Evolutionary conservation across 2,329 filamentous ascomycete genomes (phyloP).

Genomic region (Diaporthe sp.): DNA sequence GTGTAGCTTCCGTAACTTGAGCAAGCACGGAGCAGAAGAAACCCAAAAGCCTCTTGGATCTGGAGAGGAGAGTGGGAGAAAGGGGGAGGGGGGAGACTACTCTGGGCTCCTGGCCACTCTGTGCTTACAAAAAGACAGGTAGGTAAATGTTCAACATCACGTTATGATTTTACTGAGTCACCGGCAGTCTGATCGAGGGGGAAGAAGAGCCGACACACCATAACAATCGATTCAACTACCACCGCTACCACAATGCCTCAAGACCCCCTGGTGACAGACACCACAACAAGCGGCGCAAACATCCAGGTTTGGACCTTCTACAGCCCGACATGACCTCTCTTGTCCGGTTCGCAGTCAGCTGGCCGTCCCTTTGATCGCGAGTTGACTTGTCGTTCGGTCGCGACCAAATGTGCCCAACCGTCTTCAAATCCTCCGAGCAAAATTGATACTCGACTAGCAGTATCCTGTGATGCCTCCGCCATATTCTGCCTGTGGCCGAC

Average conservation of each 20-base stretch:
- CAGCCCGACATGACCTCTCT: slow-evolving; percentile 3
- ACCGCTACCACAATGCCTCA: slow-evolving; percentile 32
- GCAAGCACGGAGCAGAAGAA: too few relatives aligned
- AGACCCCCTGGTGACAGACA: slow-evolving; percentile 19
- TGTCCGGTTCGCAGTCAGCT: slow-evolving; percentile 3
- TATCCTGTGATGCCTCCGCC: slow-evolving; percentile 34
- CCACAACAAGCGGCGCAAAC: slow-evolving; percentile 20
- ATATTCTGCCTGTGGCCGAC: slow-evolving; percentile 14
- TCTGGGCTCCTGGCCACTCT: background rate
- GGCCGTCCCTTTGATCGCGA: slow-evolving; percentile 20
- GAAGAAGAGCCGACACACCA: slow-evolving; percentile 6
- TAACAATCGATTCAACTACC: slow-evolving; percentile 35
- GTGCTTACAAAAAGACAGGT: background rate
- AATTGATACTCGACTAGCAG: slow-evolving; percentile 24
- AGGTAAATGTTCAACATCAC: background rate
- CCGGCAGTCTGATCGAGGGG: background rate
- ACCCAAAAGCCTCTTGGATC: too few relatives aligned
- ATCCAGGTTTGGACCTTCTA: slow-evolving; percentile 4
- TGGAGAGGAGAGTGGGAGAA: too few relatives aligned
- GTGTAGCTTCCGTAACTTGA: too few relatives aligned
- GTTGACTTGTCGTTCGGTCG: slow-evolving; percentile 16
- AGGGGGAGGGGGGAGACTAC: too few relatives aligned
- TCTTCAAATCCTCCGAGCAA: slow-evolving; percentile 20
- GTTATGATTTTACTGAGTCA: background rate
- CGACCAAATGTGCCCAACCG: slow-evolving; percentile 4